Evolutionary conservation across 352 stramenopile genomes (phyloP), one percentile per base, ranked within the genome.

Genomic region (Phytophthora sp.): DNA sequence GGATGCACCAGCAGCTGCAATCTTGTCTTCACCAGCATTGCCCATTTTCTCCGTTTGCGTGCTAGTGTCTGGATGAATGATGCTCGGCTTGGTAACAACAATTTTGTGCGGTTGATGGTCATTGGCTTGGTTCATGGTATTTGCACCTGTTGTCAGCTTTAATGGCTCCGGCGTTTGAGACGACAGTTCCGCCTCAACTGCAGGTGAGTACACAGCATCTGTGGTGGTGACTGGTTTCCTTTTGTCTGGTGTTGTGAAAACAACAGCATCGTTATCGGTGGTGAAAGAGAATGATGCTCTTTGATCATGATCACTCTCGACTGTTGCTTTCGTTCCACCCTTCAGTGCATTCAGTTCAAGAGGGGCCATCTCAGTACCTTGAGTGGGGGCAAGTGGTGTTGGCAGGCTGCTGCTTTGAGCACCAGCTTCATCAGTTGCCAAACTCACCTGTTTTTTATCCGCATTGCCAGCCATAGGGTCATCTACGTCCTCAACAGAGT

Each of bases 401-500:
- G 11, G 3, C 17, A 34, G 23, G 11, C 32, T 43, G 18, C 9
- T 44, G 27, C n/a, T 28, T 24, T 23, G 21, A 17, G 32, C 18
- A 5, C 17, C 18, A 12, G 15, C 9, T 6, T 12, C 37, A 21
- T 32, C 9, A 3, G 12, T 12, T 10, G 9, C 28, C 6, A 49
- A 15, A 18, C 11, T 31, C 20, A 44, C 31, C 20, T 61, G 23
- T 24, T 20, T 23, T n/a, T 57, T 54, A 15, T 37, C 21, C 5
- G 44, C 43, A 15, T 21, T 31, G 2, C 27, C 37, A 18, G 7
- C 31, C 39, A 58, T 62, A 4, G 13, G 9, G 31, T 64, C 53
- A 44, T 69, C 41, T 12, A 24, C 37, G 3, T 37, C 34, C 2
- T 56, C 60, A 5, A 59, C 58, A 3, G 42, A 67, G 5, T 72